Evolutionary conservation across 2,329 filamentous ascomycete species (phyloP), one percentile per base, ranked within the genome.

Genomic region (Cladosporium colombiae): DNA sequence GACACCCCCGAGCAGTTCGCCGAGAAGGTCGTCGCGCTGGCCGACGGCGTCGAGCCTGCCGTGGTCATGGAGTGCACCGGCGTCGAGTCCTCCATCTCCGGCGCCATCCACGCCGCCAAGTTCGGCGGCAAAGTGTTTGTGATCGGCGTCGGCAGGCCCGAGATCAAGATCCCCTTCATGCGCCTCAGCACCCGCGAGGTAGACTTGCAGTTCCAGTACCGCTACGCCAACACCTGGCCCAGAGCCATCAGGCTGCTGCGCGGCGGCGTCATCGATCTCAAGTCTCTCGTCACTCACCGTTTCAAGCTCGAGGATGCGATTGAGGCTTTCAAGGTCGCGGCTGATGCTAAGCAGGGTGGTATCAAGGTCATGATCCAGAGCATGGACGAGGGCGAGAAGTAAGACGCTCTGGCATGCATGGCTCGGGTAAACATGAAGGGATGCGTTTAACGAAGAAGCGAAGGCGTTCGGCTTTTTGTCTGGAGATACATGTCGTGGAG

Each of bases 71-170:
- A 98, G 80, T 98, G 94, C 83, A 98, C 95, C 0, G 95, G 95
- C 60, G 92, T 97, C 18, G 93, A 97, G 83, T 92, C 89, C 80
- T 93, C 90, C 78, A 91, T 98, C 74, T 87, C 88, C 6, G 85
- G 91, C 31, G 92, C 93, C 62, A 94, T 97, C 77, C 95, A 93
- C 86, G 89, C 91, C 11, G 87, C 91, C 77, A 96, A 94, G 81
- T 98, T 98, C 74, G 95, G 94, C 70, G 94, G 95, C 73, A 97
- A 96, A 81, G 94, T 98, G 63, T 98, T 98, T 76, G 90, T 98
- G 69, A 96, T 97, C 70, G 94, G 94, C 49, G 93, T 98, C 2
- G 95, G 94, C 71, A 94, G 91, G 84, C 93, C 95, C 78, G 92
- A 97, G 83, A 95, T 98, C 83, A 92, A 87, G 79, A 90, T 98